A percentile compares a stretch with the other conserved stretches of the same genome.
Conservation (phyloP, 306 rosid species). For the Castanea mollissima region DNA sequence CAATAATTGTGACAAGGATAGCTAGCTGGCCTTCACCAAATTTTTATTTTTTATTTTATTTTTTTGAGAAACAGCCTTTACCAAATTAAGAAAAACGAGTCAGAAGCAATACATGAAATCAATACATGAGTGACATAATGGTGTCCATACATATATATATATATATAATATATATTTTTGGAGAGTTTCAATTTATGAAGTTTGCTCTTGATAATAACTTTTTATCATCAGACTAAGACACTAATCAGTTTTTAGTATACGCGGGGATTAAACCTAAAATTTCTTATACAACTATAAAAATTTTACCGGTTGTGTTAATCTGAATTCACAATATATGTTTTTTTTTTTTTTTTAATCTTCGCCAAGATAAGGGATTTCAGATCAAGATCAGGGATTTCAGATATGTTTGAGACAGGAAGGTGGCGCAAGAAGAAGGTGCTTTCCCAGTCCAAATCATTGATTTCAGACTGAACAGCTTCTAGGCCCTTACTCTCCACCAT, state of each 20-base stretch:
- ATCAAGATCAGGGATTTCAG: slow-evolving; percentile 67
- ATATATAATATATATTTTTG: background rate
- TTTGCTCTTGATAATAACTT: accelerated
- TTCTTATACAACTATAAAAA: too few relatives aligned
- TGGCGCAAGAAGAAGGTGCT: slow-evolving; percentile 90
- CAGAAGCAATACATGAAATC: too few relatives aligned
- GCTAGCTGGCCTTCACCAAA: background rate
- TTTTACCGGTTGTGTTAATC: too few relatives aligned
- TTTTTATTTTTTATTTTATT: too few relatives aligned
- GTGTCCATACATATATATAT: too few relatives aligned
- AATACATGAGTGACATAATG: too few relatives aligned
- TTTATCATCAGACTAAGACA: too few relatives aligned
- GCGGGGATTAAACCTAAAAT: slow-evolving; percentile 25
- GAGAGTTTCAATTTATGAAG: accelerated
- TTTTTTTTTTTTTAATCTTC: slow-evolving; percentile 29
- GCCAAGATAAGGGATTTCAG: too few relatives aligned
- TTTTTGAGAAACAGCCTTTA: background rate
- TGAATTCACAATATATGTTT: too few relatives aligned
- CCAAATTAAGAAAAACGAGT: background rate
- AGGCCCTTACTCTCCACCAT: slow-evolving; percentile 74
- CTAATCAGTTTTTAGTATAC: accelerated
- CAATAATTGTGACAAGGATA: background rate
- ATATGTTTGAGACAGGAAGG: slow-evolving; percentile 69
- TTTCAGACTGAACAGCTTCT: slow-evolving; percentile 54
- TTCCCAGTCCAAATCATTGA: slow-evolving; percentile 85